A percentile compares a stretch with the other conserved stretches of the same genome.
Evolutionary conservation across 768 basidiomycete genomes (phyloP).

Genomic region (Agaricus bisporus): DNA sequence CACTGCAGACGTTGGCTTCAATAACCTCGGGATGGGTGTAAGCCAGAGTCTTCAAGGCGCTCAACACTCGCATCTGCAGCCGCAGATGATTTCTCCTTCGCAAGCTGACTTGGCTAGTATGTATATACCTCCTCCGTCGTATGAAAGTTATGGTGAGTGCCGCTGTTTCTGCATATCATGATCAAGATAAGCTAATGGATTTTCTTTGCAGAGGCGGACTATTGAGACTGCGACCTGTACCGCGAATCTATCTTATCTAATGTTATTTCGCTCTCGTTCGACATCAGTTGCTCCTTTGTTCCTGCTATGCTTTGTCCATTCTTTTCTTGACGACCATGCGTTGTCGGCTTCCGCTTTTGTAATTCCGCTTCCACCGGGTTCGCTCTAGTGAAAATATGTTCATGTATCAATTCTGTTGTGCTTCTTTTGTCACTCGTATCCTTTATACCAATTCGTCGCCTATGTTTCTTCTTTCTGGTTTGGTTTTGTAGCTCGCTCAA

Average conservation of each 20-base stretch:
- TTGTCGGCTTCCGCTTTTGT: not conserved
- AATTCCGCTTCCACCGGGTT: conserved; percentile 3
- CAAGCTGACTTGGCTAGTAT: conserved; percentile 7
- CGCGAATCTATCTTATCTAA: not conserved
- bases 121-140: conserved; percentile 20
- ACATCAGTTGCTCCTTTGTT: not conserved
- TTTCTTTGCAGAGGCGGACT: not conserved
- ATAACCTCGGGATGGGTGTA: conserved; percentile 11
- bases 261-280: not conserved
- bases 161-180: not conserved
- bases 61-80: not conserved
- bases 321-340: not conserved
- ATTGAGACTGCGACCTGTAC: not conserved
- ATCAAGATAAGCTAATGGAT: not conserved
- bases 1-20: conserved; percentile 24
- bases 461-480: too few relatives aligned
- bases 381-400: not conserved
- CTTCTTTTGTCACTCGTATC: not conserved
- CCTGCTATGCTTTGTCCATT: not conserved
- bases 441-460: too few relatives aligned
- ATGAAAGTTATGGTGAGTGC: conserved; percentile 21
- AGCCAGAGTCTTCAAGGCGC: conserved; percentile 15
- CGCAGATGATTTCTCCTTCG: not conserved
- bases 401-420: not conserved
- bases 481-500: not conserved